These are phyloP conservation scores for Magnusiomyces fungicola DNA, from an alignment of 1,139 yeast species.

Conservation along the genomic window DNA sequence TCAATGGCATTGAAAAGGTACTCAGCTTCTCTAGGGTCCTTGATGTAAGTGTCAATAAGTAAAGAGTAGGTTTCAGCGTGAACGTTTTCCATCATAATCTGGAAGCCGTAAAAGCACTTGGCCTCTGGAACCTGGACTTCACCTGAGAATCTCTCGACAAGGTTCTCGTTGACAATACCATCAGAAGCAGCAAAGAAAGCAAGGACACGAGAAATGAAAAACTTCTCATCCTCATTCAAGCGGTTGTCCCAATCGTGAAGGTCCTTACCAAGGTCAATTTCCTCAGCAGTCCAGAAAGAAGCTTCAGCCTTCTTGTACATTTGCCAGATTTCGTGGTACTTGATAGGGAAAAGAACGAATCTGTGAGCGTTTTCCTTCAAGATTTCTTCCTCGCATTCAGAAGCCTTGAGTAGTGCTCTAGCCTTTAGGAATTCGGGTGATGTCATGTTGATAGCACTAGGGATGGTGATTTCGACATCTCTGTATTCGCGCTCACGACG, in stretches of 20 bases:
- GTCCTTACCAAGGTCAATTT: slow-evolving; percentile 92
- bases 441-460: background rate
- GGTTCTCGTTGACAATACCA: slow-evolving; percentile 94
- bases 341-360: slow-evolving; percentile 93
- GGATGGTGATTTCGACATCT: slow-evolving; percentile 17
- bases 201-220: slow-evolving; percentile 79
- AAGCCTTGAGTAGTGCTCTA: slow-evolving; percentile 47
- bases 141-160: slow-evolving; percentile 93
- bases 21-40: slow-evolving; percentile 88
- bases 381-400: slow-evolving; percentile 85
- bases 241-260: slow-evolving; percentile 79
- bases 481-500: slow-evolving; percentile 17
- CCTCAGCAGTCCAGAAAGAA: slow-evolving; percentile 99
- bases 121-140: slow-evolving; percentile 98
- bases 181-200: slow-evolving; percentile 99
- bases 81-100: slow-evolving; percentile 99
- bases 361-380: slow-evolving; percentile 80
- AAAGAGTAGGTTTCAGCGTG: slow-evolving; percentile 96
- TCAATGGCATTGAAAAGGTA: slow-evolving; percentile 90
- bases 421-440: slow-evolving; percentile 20
- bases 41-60: slow-evolving; percentile 87
- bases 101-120: slow-evolving; percentile 97
- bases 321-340: slow-evolving; percentile 97
- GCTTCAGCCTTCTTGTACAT: slow-evolving; percentile 99
- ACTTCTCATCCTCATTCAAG: slow-evolving; percentile 83